Evolutionary conservation across 177 flowering plant species (phyloP), one percentile per base, ranked within the genome.

Genomic region (Vitis hybrid): DNA sequence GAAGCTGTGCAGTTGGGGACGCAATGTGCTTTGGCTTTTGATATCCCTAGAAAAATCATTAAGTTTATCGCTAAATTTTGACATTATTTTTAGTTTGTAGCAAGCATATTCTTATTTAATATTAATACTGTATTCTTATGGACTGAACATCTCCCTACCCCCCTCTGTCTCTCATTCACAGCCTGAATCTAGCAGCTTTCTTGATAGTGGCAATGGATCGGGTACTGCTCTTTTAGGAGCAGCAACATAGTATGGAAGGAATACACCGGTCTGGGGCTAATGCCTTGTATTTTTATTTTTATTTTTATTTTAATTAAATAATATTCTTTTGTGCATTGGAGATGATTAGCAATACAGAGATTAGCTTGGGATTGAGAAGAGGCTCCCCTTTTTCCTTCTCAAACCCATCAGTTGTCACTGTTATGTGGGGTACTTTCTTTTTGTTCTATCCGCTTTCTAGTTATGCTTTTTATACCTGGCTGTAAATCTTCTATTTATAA

Each of bases 181-280:
- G 88, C 74, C 73, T 45, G 32, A 67, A 1, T 79, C 84, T 57
- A 57, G 77, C 72, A 76, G 77, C 78, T 81, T 79, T 69, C 80
- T 82, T 51, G 81, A 79, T 34, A 72, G 56, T 12, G 83, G 76
- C 13, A 81, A 62, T 75, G 74, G 73, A 70, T 60, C 88, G 19
- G 81, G 70, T 64, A 57, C 74, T 39, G 67, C 81, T 54, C 80
- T 87, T 68, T 69, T 85, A 49, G 64, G 81, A 55, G 69, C 70
- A 58, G 39, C 82, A 61, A 64, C 71, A 15, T 70, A 72, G 51
- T 12, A 45, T 62, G 14, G 48, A 70, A 57, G 6, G 14, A 26
- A 15, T 8, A 34, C 12, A 18, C 11, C 2, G 12, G 49, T 57
- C 60, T 2, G 13, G 18, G 10, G 1, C 49, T 12, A 13, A 13